phyloP scores from a whole-genome alignment of 2,329 filamentous ascomycete genomes.

The Pseudocercospora eumusae region DNA sequence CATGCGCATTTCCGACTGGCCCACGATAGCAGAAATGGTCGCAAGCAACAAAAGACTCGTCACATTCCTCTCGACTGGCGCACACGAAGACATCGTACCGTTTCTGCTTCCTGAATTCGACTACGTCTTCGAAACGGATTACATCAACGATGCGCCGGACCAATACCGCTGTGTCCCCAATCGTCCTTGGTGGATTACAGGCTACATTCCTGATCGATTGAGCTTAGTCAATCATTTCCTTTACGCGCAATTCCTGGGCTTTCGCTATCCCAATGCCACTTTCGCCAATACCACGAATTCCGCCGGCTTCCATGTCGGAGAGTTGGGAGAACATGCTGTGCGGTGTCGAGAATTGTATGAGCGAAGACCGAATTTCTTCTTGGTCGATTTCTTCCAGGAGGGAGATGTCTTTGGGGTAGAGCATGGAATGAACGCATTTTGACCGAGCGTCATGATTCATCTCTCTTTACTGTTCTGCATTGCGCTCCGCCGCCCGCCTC shows the following conservation, averaged over 20 bases:
- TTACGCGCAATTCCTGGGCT: slow-evolving; percentile 47
- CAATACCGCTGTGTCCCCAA: slow-evolving; percentile 41
- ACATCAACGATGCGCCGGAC: slow-evolving; percentile 39
- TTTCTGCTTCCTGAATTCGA: slow-evolving; percentile 43
- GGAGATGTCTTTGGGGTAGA: slow-evolving; percentile 36
- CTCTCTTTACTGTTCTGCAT: not conserved
- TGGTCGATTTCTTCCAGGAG: slow-evolving; percentile 44
- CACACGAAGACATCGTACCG: slow-evolving; percentile 42
- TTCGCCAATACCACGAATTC: slow-evolving; percentile 48
- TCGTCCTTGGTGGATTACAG: slow-evolving; percentile 45
- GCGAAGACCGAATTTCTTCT: slow-evolving; percentile 45
- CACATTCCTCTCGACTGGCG: slow-evolving; percentile 48
- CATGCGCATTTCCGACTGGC: slow-evolving; percentile 45
- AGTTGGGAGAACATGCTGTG: slow-evolving; percentile 48
- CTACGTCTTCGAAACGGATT: slow-evolving; percentile 52
- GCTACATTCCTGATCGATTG: slow-evolving; percentile 45
- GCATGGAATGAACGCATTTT: slow-evolving; percentile 36
- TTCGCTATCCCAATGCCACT: slow-evolving; percentile 46
- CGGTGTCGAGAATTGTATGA: slow-evolving; percentile 44
- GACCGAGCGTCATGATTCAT: too few species aligned
- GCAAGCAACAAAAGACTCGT: slow-evolving; percentile 46
- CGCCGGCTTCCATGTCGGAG: slow-evolving; percentile 42
- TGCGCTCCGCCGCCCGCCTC: not conserved
- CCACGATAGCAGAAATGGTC: slow-evolving; percentile 47
- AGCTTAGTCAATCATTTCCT: slow-evolving; percentile 53